Conservation (phyloP, 345 rosid species). For the Brassica carinata region DNA sequence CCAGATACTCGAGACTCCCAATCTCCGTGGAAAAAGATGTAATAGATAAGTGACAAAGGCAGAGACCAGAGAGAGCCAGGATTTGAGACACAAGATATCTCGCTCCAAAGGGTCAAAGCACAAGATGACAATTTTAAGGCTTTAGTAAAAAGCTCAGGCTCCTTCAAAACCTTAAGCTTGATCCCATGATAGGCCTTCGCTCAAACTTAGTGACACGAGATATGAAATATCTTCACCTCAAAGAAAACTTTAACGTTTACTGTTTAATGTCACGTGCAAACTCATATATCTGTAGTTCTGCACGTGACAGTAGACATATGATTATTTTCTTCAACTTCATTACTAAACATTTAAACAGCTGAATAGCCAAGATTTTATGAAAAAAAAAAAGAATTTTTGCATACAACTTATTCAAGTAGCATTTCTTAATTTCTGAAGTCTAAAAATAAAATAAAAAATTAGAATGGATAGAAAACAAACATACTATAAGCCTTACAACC, state of each 20-base stretch:
- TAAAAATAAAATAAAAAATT: slow-evolving; percentile 1
- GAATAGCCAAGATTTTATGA: neutral
- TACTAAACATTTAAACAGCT: neutral
- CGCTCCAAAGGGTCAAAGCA: too few species aligned
- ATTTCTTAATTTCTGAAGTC: slow-evolving; percentile 7
- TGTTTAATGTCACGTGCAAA: neutral
- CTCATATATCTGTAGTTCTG: neutral
- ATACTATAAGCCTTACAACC: slow-evolving; percentile 24
- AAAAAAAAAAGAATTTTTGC: neutral
- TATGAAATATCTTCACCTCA: neutral
- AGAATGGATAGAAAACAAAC: slow-evolving; percentile 10
- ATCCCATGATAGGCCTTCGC: neutral
- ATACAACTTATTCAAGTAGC: neutral
- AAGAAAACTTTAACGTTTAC: neutral
- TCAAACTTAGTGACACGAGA: neutral
- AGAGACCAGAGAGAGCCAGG: too few species aligned
- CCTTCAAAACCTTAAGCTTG: too few species aligned
- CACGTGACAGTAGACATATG: neutral
- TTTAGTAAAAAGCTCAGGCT: too few species aligned
- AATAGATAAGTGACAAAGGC: too few species aligned
- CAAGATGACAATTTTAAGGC: too few species aligned
- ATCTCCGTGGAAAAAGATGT: neutral
- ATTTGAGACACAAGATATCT: too few species aligned
- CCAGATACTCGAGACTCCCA: neutral
- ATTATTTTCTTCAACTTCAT: neutral